Base-by-base conservation (phyloP, 2,329 filamentous ascomycete species). In the Colletotrichum paranaense region DNA sequence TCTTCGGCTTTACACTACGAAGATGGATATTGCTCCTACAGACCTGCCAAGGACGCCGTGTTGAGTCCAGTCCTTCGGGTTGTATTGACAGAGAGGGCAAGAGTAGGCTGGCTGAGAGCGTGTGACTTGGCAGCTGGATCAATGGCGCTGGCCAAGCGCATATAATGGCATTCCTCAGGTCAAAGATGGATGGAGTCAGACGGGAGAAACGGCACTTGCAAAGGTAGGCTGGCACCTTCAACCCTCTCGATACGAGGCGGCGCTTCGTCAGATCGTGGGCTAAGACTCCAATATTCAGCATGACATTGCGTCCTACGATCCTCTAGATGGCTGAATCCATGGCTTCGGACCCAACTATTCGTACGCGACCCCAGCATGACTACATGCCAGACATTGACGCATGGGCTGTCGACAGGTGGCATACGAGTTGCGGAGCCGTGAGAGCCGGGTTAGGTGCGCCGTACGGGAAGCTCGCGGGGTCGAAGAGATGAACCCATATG, bases 181-280 rank as follows among this genome's bases (percentile, higher is more conserved):
- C 46, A 28, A n/a, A 49, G 53, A 59, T 59, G 58, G 60, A 26
- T 38, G 49, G 32, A 30, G 32, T 64, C 53, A 64, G 59, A 56
- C 70, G 60, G 65, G 32, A 69, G 26, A 56, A 57, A 22, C 66
- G 69, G 59, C 69, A 64, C 57, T 49, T 63, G 38, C 52, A 35
- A 22, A 46, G 38, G 30, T 19, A 68, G 32, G 22, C 52, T 59
- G 66, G 42, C 38, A 38, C 65, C 38, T 28, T n/a, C 30, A 53
- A 59, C 24, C 24, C 32, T 55, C 28, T 35, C 66, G 56, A 73
- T 70, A 73, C 70, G 70, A 70, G 70, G 32, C 60, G n/a, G 42
- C n/a, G 46, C 32, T 59, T 60, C 32, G 62, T 55, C 55, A 22
- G n/a, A 22, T 46, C 46, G 24, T 52, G n/a, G 46, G 30, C 46